These are phyloP conservation scores for Fallopia convolvulus DNA, from an alignment of 148 eudicot genomes.

Conservation along the genomic window DNA sequence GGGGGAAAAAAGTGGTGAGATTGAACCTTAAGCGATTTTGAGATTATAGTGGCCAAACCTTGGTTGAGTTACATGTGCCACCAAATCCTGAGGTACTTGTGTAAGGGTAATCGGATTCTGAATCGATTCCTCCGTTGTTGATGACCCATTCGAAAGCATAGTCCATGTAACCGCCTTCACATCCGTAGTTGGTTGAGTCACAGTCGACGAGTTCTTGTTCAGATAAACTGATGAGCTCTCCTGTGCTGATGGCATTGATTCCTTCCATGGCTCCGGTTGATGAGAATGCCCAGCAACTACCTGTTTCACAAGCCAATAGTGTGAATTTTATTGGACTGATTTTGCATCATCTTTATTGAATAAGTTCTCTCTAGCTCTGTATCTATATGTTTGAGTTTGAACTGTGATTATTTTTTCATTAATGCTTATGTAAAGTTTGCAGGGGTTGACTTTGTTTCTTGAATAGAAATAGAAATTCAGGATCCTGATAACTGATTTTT, in stretches of 20 bases:
- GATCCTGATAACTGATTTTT: not conserved
- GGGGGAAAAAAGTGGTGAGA: not conserved
- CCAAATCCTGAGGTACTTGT: constrained; percentile 17
- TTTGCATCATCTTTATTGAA: not conserved
- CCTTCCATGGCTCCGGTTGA: constrained; percentile 55
- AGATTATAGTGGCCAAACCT: constrained; percentile 23
- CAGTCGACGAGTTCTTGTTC: constrained; percentile 56
- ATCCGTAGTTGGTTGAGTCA: constrained; percentile 40
- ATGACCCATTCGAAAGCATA: constrained; percentile 55
- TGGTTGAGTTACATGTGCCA: constrained; percentile 33
- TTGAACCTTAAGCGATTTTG: not conserved
- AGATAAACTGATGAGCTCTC: constrained; percentile 49
- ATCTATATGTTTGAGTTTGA: not conserved
- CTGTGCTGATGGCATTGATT: constrained; percentile 35
- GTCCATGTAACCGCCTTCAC: constrained; percentile 55
- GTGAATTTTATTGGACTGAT: not conserved
- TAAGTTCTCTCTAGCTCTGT: not conserved
- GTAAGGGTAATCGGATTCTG: constrained; percentile 51
- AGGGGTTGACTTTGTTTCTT: not conserved
- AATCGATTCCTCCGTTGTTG: constrained; percentile 44
- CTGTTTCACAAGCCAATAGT: constrained; percentile 19
- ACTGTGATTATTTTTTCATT: not conserved
- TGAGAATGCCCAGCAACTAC: constrained; percentile 60
- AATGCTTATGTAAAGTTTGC: not conserved
- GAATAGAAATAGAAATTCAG: not conserved